Evolutionary conservation across 1,139 yeast genomes (phyloP), one percentile per base, ranked within the genome.

Genomic region (Lodderomyces parapsilosis): DNA sequence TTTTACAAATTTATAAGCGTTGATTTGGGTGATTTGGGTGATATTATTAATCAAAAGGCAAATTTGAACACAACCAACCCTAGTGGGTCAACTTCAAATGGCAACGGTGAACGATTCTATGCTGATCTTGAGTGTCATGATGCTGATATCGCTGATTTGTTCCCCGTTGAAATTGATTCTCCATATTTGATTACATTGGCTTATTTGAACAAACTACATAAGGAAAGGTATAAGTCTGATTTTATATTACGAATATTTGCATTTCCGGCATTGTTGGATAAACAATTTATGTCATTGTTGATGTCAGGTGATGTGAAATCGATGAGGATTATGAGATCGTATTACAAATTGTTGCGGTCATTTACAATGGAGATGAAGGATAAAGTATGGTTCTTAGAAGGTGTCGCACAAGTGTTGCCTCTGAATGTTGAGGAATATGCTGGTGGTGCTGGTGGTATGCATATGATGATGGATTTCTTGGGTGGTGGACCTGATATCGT

Each of bases 311-410:
- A 91, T 62, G 66, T 82, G 37, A 80, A 84, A 48, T 94, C 97
- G 5, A 87, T 87, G 89, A 71, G 94, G 51, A 88, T 91, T 49
- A 87, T 91, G 86, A 74, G 94, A 53, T 84, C 88, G 40, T 91
- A 90, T 66, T 91, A 90, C 65, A 83, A 86, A 49, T 68, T 91
- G 44, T 75, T 91, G 41, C 71, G 96, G 49, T 80, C 85, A 7
- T 91, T 86, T 62, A 87, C 96, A 0, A 80, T 84, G 18, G 95
- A 88, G 56, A 84, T 86, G 85, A 87, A 86, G 58, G 94, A 89
- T 54, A 80, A 80, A 54, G 95, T 90, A 13, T 91, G 98, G 98
- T 91, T 91, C 55, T 71, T 91, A 50, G 96, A 90, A 62, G 97
- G 97, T 2, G 96, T 91, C 2, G 79, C 94, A 4, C 82, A 82